Base-by-base conservation (phyloP, 1,139 yeast genomes). In the Kodamaea anthophila region DNA sequence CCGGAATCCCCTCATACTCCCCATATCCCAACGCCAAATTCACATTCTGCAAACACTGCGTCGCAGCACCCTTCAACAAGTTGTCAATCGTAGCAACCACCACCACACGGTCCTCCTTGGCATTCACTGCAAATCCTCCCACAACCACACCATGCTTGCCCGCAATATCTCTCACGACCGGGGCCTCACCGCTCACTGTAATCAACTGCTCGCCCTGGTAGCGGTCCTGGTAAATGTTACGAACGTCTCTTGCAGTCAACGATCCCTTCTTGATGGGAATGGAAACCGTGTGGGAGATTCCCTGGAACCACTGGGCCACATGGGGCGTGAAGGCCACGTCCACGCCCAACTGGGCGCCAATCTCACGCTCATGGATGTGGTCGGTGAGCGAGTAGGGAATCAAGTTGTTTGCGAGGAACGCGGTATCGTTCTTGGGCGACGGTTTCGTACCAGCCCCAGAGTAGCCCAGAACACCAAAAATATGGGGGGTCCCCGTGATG, bases 401-500 rank as follows among this genome's bases (percentile, higher is more conserved):
- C 54, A 93, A 66, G 62, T 91, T 91, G 62, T 93, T 76, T 39
- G 67, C 57, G 49, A 91, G 69, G 47, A 77, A 67, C 37, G 74
- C 69, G 32, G 82, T 64, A 53, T 91, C 97, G 54, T 91, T 93
- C 65, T 87, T 87, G 37, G 95, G 95, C 5, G 96, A 84, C 34
- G 98, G 98, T 61, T 93, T 91, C 31, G 99, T 88, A 41, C 98
- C 98, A 11, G 98, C 98, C 36, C 99, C 99, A 13, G 98, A 88
- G 58, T 91, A 91, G 27, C 99, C 99, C 29, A 96, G 85, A 22
- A 91, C 93, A 52, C 98, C 98, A 55, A 91, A 91, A 13, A 91
- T 68, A 4, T 86, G 67, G 30, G 99, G 97, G 21, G 71, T 66
- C 16, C 93, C 91, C 13, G 61, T 57, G 25, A 76, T 60, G 51